Evolutionary conservation across 352 stramenopile species (phyloP), one percentile per base, ranked within the genome.

Genomic region (Plasmopara halstedii): DNA sequence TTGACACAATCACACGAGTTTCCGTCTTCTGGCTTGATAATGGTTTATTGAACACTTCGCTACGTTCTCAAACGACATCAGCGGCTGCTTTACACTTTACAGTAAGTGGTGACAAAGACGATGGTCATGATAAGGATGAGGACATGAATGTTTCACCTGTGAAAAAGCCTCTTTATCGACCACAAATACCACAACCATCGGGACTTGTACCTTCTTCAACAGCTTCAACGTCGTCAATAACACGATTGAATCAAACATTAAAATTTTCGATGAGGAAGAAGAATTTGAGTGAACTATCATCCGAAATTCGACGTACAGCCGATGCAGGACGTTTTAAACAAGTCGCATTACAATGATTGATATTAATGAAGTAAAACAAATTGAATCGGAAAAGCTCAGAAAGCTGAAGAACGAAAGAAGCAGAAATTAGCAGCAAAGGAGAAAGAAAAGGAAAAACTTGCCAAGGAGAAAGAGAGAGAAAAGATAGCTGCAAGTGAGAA

Each of bases 311-410:
- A 38, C 77, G 78, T 15, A 88, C 90, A 47, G 81, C 81, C 5
- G 81, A 92, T 42, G 77, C 76, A 0, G 81, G 81, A 2, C 65
- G 81, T 0, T 92, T 92, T 45, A 92, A 92, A 62, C 67, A 78
- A 90, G 67, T 38, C 81, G 81, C 23, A 92, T 92, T 39, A 90
- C 81, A 4, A 86, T 92, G 75, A 92, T 92, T 48, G 81, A 92
- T 46, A 73, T 92, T 23, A 83, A 92, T 17, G 81, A 92, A 42
- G 76, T 92, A 4, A 92, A 92, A 58, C 81, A 92, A 58, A 92
- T 92, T 42, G 78, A 90, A 44, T 79, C 71, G 14, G 81, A 92
- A 41, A 92, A 92, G 81, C 77, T 13, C 76, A 81, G 32, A 88
- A 88, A 42, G 81, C 81, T 1, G 81, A 92, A 50, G 81, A 90